A percentile compares a stretch with the other conserved stretches of the same genome.
phyloP scores from a whole-genome alignment of 2,329 filamentous ascomycete species.

The Aspergillus aculeatinus region DNA sequence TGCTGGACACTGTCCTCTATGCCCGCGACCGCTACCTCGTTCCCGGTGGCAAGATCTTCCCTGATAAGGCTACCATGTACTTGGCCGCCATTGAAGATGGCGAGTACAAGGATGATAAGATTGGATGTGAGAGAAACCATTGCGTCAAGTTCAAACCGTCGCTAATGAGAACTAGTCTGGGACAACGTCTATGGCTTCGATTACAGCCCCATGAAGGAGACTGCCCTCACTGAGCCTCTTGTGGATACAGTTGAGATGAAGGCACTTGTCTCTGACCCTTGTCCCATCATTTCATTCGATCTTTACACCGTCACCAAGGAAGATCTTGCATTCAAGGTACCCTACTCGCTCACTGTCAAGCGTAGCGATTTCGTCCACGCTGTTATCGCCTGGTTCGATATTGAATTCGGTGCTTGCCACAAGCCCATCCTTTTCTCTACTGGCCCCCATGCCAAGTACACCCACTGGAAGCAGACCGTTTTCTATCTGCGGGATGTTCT shows the following conservation, averaged over 20 bases:
- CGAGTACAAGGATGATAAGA: slow-evolving; percentile 99
- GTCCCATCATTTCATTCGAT: slow-evolving; percentile 80
- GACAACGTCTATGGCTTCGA: slow-evolving; percentile 99
- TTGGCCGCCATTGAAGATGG: slow-evolving; percentile 97
- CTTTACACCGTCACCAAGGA: slow-evolving; percentile 83
- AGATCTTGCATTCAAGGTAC: slow-evolving; percentile 79
- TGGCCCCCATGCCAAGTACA: slow-evolving; percentile 97
- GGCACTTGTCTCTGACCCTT: slow-evolving; percentile 91
- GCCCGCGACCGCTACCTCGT: slow-evolving; percentile 88
- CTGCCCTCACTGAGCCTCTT: slow-evolving; percentile 89
- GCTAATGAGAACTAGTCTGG: slow-evolving; percentile 69
- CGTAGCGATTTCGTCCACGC: slow-evolving; percentile 96
- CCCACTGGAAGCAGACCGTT: slow-evolving; percentile 99
- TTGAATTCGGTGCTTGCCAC: slow-evolving; percentile 97
- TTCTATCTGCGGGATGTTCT: slow-evolving; percentile 95
- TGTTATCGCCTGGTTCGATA: slow-evolving; percentile 97
- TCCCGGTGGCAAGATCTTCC: slow-evolving; percentile 91
- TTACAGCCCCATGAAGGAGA: slow-evolving; percentile 89
- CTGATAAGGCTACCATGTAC: slow-evolving; percentile 97
- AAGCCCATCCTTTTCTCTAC: slow-evolving; percentile 97
- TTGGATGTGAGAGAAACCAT: slow-evolving; percentile 75
- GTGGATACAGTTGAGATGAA: slow-evolving; percentile 98
- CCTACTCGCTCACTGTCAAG: slow-evolving; percentile 73
- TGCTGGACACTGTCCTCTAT: slow-evolving; percentile 97
- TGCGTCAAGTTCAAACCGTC: not conserved